Percentiles rank a stretch among this genome's conserved stretches.
Evolutionary conservation across 805 yeast genomes (phyloP).

Genomic region (Barnettozyma botsteinii): DNA sequence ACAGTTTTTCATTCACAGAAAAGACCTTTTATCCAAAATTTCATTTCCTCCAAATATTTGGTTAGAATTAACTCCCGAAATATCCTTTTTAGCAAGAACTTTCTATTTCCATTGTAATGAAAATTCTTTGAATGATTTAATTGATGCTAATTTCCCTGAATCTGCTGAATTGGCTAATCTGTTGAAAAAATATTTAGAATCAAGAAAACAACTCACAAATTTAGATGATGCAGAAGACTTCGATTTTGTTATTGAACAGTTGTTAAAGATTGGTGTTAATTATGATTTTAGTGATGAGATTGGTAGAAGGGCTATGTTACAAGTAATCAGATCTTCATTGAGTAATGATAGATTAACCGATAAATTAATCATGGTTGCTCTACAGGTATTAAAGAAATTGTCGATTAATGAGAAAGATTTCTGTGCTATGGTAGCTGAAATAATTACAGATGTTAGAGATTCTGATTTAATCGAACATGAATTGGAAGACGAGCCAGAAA

Average conservation of each 20-base stretch:
- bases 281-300: slow-evolving; percentile 88
- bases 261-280: slow-evolving; percentile 57
- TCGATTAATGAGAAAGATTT: slow-evolving; percentile 82
- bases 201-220: slow-evolving; percentile 30
- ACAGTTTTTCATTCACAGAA: slow-evolving; percentile 53
- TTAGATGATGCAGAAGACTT: slow-evolving; percentile 46
- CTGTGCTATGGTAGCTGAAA: slow-evolving; percentile 76
- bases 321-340: slow-evolving; percentile 51
- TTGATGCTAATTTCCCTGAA: slow-evolving; percentile 75
- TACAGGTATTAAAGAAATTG: slow-evolving; percentile 60
- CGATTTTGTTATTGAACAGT: slow-evolving; percentile 71
- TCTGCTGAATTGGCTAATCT: slow-evolving; percentile 62
- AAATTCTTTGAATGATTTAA: slow-evolving; percentile 42
- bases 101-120: slow-evolving; percentile 61
- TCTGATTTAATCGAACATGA: slow-evolving; percentile 29
- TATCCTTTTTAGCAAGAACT: slow-evolving; percentile 63
- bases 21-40: slow-evolving; percentile 56
- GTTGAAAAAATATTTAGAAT: slow-evolving; percentile 49
- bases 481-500: slow-evolving; percentile 25
- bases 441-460: slow-evolving; percentile 80
- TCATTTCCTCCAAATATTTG: slow-evolving; percentile 63
- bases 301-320: slow-evolving; percentile 75
- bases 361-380: slow-evolving; percentile 45
- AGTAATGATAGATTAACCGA: slow-evolving; percentile 53
- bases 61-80: slow-evolving; percentile 66